phyloP scores from a whole-genome alignment of 345 rosid species.

The Brassica nigra region DNA sequence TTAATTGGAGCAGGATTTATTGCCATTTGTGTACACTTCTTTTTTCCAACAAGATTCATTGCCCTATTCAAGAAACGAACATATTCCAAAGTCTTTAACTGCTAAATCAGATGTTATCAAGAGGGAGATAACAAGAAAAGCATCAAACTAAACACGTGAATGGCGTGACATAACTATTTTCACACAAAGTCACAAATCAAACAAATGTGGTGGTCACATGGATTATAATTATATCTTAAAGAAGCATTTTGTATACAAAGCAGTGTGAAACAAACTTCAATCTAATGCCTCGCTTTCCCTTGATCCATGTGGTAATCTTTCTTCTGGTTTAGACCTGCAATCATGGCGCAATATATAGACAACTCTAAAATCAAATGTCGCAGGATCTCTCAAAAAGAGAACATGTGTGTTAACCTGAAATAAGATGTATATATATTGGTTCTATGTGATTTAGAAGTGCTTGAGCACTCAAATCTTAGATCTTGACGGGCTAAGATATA shows the following conservation, averaged over 20 bases:
- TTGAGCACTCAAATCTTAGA: constrained; percentile 80
- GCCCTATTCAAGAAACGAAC: constrained; percentile 23
- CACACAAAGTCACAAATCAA: neutral
- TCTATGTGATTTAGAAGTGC: constrained; percentile 68
- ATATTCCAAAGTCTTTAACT: neutral
- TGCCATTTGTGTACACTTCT: neutral
- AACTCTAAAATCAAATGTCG: constrained; percentile 54
- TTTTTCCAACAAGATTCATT: constrained; percentile 1
- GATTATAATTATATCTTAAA: constrained; percentile 5
- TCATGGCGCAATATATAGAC: constrained; percentile 50
- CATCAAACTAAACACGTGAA: neutral
- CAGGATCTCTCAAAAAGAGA: neutral
- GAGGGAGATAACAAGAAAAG: neutral
- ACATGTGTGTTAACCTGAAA: constrained; percentile 1
- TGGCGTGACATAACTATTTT: neutral
- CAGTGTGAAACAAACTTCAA: constrained; percentile 42
- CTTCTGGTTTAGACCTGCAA: constrained; percentile 48
- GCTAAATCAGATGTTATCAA: neutral
- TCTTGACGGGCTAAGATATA: constrained; percentile 79
- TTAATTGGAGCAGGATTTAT: neutral
- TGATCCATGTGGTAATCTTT: constrained; percentile 46
- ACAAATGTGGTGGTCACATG: constrained; percentile 1
- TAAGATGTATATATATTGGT: neutral
- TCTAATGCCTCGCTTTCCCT: constrained; percentile 17
- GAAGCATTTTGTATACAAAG: constrained; percentile 8